Percentiles rank a stretch among this genome's conserved stretches.
Conservation (phyloP, 768 basidiomycete genomes). For the Kwoniella heveanensis region DNA sequence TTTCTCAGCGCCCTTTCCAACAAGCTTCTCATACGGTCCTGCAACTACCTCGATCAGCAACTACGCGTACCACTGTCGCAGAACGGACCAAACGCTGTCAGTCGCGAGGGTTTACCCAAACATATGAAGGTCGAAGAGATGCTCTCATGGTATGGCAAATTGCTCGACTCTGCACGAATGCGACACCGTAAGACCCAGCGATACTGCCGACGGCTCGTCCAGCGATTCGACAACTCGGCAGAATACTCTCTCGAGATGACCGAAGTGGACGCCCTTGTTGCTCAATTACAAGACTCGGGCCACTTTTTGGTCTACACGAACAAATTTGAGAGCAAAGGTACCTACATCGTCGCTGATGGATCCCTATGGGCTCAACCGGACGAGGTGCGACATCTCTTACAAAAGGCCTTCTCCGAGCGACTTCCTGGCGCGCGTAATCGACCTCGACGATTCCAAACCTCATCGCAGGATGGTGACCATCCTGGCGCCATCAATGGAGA, state of each 20-base stretch:
- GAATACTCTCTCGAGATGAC: constrained; percentile 47
- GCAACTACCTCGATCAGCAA: constrained; percentile 92
- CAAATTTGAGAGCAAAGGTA: constrained; percentile 80
- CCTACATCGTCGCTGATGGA: constrained; percentile 82
- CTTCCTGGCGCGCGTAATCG: constrained; percentile 22
- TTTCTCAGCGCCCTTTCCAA: constrained; percentile 90
- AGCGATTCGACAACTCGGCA: constrained; percentile 72
- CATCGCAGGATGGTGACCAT: constrained; percentile 44
- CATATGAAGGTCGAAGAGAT: constrained; percentile 78
- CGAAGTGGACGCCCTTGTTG: constrained; percentile 57
- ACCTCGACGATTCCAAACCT: constrained; percentile 11
- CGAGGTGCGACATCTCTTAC: constrained; percentile 74
- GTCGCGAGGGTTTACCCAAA: constrained; percentile 15
- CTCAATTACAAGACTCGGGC: constrained; percentile 74
- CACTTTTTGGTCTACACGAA: constrained; percentile 94
- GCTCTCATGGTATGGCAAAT: constrained; percentile 85
- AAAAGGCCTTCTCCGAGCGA: constrained; percentile 68
- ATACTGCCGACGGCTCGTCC: constrained; percentile 65
- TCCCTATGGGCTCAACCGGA: constrained; percentile 75
- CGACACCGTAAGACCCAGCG: constrained; percentile 92
- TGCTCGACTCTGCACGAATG: constrained; percentile 86
- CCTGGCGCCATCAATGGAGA: constrained; percentile 15
- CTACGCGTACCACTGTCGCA: constrained; percentile 61
- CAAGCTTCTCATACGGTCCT: constrained; percentile 86
- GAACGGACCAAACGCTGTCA: background rate